Evolutionary conservation across 1,284 basidiomycete species (phyloP), one percentile per base, ranked within the genome.

Genomic region (Cerioporus squamosus): DNA sequence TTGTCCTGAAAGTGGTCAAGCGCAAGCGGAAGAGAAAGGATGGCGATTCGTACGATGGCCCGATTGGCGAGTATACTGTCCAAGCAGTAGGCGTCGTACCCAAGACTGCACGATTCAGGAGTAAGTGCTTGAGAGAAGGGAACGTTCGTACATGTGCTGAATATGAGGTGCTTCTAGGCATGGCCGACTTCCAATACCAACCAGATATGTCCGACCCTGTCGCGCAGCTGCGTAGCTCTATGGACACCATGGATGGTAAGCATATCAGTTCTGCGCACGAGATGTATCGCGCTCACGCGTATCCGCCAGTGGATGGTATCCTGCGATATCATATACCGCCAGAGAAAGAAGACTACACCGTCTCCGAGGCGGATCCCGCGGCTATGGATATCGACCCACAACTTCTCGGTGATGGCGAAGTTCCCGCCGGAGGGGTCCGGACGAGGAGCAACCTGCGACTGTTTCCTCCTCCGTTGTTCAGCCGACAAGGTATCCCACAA

Each of bases 171-270:
- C 40, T 18, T 40, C 7, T 53, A 97, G 95, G 87, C 59, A 94
- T 97, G 91, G 93, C 88, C 43, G 95, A 97, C 71, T 97, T 87
- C 70, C 94, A 97, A 73, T 97, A 86, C 73, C 84, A 88, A 55
- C 92, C 93, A 1, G 79, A 89, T 55, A 78, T 80, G 67, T 74
- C 84, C 22, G 92, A 95, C 67, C 86, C 88, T 3, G 77, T 94
- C 3, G 75, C 86, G 2, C 77, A 85, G 58, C 74, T 97, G 52
- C 85, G 91, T 2, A 67, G 80, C 12, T 85, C 91, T 0, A 89
- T 97, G 83, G 81, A 86, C 46, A 78, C 79, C 3, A 85, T 96
- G 79, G 89, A 97, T 68, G 90, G 95, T 95, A 69, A 46, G 74
- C 29, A 3, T 22, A 26, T n/a, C 7, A 20, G 22, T 48, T 24